Evolutionary conservation across 2,329 filamentous ascomycete genomes (phyloP), one percentile per base, ranked within the genome.

Genomic region (Botrytis elliptica): DNA sequence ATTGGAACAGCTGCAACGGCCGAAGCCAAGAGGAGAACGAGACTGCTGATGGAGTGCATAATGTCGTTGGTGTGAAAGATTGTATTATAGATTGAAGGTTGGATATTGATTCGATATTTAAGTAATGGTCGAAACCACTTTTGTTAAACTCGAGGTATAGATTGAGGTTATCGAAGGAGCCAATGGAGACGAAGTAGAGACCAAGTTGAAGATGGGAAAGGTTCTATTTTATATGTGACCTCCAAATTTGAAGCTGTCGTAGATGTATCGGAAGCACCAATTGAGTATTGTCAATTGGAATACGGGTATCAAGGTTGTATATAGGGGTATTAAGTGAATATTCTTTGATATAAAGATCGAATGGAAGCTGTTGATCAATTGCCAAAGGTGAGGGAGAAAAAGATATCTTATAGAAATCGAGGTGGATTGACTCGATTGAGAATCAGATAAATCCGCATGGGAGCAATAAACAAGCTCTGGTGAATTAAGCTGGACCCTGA

Each of bases 1-100:
- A 46, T 22, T 42, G 70, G 70, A 60, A 60, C 63, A 38, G 70
- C 70, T 67, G 52, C 40, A 49, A 64, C 69, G 57, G 33, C 44
- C 25, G 69, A 46, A 10, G 25, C 57, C 42, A 71, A 38, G 29
- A 71, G 33, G 9, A 71, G 20, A 52, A 71, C 29, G 33, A 71
- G 22, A 49, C 25, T 52, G 44, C 40, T 40, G 57, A 64, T 49
- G 3, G 69, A 64, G 49, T 18, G 42, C 69, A 71, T 71, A 33
- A 29, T 71, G 20, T 40, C 25, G 33, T 36, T 64, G 57, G 14
- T 5, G 25, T 20, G 9, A 16, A 38, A n/a, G 10, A 22, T 40
- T n/a, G 4, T 42, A 5, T 40, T 63, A 8, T 42, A n/a, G 38
- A 63, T 40, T 40, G 7, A 33, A 12, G 46, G 25, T 12, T 46